phyloP scores from a whole-genome alignment of 1,284 basidiomycete genomes.

The Irpex sp. region DNA sequence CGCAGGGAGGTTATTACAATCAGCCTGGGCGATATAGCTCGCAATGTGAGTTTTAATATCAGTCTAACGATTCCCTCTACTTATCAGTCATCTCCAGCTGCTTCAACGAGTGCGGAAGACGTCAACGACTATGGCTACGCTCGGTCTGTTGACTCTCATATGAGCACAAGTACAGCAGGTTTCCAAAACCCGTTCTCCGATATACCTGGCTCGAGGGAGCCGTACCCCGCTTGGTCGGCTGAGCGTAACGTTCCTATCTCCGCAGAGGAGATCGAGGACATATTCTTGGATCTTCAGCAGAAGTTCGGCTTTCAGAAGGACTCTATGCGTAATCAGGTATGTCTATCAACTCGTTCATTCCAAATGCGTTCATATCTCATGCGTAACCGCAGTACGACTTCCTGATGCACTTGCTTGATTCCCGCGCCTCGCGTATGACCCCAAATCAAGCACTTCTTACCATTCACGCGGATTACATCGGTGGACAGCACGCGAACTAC shows the following conservation, averaged over 20 bases:
- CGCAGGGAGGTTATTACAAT: constrained; percentile 43
- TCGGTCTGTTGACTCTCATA: constrained; percentile 36
- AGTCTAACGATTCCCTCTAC: not conserved
- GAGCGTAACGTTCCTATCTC: constrained; percentile 95
- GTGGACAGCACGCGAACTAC: constrained; percentile 95
- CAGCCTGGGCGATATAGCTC: constrained; percentile 32
- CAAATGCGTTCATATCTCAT: not conserved
- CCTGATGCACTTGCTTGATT: constrained; percentile 96
- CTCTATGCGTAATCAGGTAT: constrained; percentile 86
- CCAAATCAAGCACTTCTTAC: constrained; percentile 95
- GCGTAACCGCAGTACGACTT: constrained; percentile 81
- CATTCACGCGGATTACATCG: constrained; percentile 97
- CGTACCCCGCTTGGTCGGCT: constrained; percentile 93
- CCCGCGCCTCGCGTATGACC: constrained; percentile 96
- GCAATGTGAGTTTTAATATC: constrained; percentile 22
- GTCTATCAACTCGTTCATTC: constrained; percentile 22
- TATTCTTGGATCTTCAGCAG: constrained; percentile 97
- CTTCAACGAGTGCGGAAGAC: constrained; percentile 22
- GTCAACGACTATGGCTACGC: constrained; percentile 25
- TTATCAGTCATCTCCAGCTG: constrained; percentile 9
- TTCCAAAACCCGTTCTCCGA: constrained; percentile 52
- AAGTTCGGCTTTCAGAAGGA: constrained; percentile 99
- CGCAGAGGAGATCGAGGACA: constrained; percentile 98
- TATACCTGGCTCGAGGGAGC: constrained; percentile 53
- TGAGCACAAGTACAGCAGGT: constrained; percentile 38